Conservation (phyloP, 768 basidiomycete species). For the Termitomyces sp. region DNA sequence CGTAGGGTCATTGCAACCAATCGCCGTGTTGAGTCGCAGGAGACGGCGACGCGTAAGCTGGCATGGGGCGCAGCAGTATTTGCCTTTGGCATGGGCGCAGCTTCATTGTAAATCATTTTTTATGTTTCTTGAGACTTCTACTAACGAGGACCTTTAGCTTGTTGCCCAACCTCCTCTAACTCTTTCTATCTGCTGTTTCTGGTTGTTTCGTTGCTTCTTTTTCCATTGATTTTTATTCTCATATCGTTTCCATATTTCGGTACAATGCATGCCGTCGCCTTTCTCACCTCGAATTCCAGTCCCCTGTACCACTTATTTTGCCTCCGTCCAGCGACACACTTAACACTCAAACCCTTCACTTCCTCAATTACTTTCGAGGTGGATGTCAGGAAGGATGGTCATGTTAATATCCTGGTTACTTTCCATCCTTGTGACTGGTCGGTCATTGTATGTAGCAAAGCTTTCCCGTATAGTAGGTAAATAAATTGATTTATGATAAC, state of each 20-base stretch:
- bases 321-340: conserved; percentile 9
- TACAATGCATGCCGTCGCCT: conserved; percentile 4
- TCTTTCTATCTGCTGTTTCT: neutral
- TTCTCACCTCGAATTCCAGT: conserved; percentile 11
- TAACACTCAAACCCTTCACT: neutral
- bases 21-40: conserved; percentile 53
- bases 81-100: conserved; percentile 76
- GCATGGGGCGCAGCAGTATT: conserved; percentile 87
- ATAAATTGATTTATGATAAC: conserved; percentile 9
- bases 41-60: conserved; percentile 68
- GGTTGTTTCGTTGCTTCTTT: neutral
- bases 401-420: neutral
- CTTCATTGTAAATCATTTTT: conserved; percentile 46
- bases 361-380: conserved; percentile 5
- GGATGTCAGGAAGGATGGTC: neutral
- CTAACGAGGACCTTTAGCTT: conserved; percentile 21
- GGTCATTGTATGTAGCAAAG: conserved; percentile 16
- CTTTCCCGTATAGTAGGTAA: conserved; percentile 8
- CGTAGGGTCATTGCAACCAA: conserved; percentile 57
- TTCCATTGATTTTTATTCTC: neutral
- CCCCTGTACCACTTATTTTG: conserved; percentile 13
- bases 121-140: neutral
- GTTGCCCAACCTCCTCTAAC: conserved; percentile 58
- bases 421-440: conserved; percentile 5
- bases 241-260: neutral